phyloP scores from a whole-genome alignment of 371 early-diverging fungal species.

The Mucor racemosus region DNA sequence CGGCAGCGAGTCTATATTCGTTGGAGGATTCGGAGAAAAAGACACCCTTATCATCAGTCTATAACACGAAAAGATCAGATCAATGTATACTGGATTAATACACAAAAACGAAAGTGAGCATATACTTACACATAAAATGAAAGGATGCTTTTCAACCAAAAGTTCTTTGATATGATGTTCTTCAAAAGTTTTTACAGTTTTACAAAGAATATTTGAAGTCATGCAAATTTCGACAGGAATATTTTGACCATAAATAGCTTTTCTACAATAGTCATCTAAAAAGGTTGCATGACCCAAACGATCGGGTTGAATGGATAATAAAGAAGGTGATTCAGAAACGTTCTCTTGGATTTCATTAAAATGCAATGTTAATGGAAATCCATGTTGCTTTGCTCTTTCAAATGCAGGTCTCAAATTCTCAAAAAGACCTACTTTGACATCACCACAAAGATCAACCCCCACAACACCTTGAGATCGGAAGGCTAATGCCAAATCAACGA shows the following conservation, averaged over 20 bases:
- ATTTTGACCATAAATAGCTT: slow-evolving; percentile 36
- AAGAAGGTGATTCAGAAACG: slow-evolving; percentile 47
- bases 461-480: slow-evolving; percentile 54
- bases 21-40: slow-evolving; percentile 57
- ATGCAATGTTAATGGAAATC: slow-evolving; percentile 64
- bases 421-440: slow-evolving; percentile 55
- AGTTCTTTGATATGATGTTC: slow-evolving; percentile 63
- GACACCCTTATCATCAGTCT: slow-evolving; percentile 69
- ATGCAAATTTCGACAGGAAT: slow-evolving; percentile 71
- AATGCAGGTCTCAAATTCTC: slow-evolving; percentile 55
- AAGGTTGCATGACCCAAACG: slow-evolving; percentile 69
- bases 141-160: slow-evolving; percentile 52
- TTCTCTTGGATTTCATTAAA: slow-evolving; percentile 58
- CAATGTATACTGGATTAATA: background rate
- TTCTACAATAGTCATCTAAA: slow-evolving; percentile 43
- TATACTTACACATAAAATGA: slow-evolving; percentile 61
- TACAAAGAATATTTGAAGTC: slow-evolving; percentile 68
- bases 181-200: slow-evolving; percentile 54
- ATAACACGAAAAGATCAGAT: background rate
- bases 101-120: background rate
- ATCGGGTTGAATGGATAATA: slow-evolving; percentile 52
- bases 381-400: slow-evolving; percentile 47
- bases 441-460: slow-evolving; percentile 71
- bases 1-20: slow-evolving; percentile 51
- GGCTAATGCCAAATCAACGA: slow-evolving; percentile 57